Base-by-base conservation (phyloP, 2,329 filamentous ascomycete species). In the Aspergillus ochraceus region DNA sequence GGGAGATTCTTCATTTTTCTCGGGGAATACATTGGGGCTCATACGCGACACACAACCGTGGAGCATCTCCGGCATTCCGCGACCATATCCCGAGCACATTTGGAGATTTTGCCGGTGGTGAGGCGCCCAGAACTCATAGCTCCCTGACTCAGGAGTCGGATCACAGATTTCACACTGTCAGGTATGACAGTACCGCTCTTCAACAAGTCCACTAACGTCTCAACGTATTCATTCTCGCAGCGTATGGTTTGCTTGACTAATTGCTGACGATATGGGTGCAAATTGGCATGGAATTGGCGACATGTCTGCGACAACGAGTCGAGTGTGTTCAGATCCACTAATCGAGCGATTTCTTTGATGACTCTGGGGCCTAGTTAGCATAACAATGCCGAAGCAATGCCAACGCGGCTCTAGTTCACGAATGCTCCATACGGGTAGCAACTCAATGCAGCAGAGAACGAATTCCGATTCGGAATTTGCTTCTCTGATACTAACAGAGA, bases 31-130 rank as follows among this genome's bases (percentile, higher is more conserved):
- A 3, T 46, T 24, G 42, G 14, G 19, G 51, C 30, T 76, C 85
- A 74, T 84, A 96, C 92, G 77, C 94, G 86, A 76, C 94, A 98
- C 57, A 97, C 87, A 26, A 92, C 83, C 29, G 79, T 86, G 45
- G 84, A 85, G 74, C 94, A 98, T 63, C 88, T 85, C 57, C 91
- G 86, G 75, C 94, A 97, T 66, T 90, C 88, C 47, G 83, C 85
- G 5, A 98, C 94, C 85, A 96, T 85, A 74, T 97, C 94, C 62
- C 91, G 84, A 22, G 94, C 94, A 73, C 94, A 98, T 67, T 84
- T 83, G 5, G 90, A 88, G 29, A 90, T 83, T 75, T 91, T 94
- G 55, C 89, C 88, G 63, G 82, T 83, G 67, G 77, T 86, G 64
- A 85, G 68, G 54, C 74, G 76, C 2, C 71, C 71, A 9, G 75